Base-by-base conservation (phyloP, 2,329 filamentous ascomycete species). In the Aotearoamyces nothofagi region DNA sequence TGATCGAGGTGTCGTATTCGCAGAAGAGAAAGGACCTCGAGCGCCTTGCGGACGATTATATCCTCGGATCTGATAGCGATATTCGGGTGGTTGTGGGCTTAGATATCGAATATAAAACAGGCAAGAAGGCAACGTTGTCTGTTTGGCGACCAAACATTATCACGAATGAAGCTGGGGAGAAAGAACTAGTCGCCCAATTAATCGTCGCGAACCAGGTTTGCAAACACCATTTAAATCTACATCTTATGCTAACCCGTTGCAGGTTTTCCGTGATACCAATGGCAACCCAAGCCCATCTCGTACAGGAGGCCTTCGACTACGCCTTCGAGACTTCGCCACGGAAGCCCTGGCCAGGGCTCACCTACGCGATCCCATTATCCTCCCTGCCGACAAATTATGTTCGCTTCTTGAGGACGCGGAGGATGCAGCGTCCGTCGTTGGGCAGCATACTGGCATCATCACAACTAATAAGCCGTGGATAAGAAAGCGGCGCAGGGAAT, bases 1-100 rank as follows among this genome's bases (percentile, higher is more conserved):
- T 53, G 8, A 39, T 51, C 17, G 47, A 53, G 33, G 44, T 51
- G 12, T 43, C 46, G 12, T 45, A 50, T 36, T 40, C 41, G 11
- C 46, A 49, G 40, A 44, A 47, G 29, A 32, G 37, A 24, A 45
- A 43, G 25, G 38, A 40, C 13, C 31, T 52, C 23, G 27, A 31
- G 9, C 14, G 32, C 26, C 35, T 53, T 26, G 49, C 46, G 2
- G 47, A 51, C 19, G 41, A 46, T 33, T 50, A 52, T 33, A 46
- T 52, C 25, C 33, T 51, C 14, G 42, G 43, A 24, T 40, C 36
- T 14, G 30, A 44, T 29, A 34, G 40, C 23, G 34, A 35, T 33
- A 47, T 51, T 22, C 34, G 42, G n/a, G 43, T 43, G 15, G 43
- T 52, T 14, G 30, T 52, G 5, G 49, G 49, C 19, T 23, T 53